Conservation (phyloP, 2,329 filamentous ascomycete species). For the Phyllosticta capitalensis region DNA sequence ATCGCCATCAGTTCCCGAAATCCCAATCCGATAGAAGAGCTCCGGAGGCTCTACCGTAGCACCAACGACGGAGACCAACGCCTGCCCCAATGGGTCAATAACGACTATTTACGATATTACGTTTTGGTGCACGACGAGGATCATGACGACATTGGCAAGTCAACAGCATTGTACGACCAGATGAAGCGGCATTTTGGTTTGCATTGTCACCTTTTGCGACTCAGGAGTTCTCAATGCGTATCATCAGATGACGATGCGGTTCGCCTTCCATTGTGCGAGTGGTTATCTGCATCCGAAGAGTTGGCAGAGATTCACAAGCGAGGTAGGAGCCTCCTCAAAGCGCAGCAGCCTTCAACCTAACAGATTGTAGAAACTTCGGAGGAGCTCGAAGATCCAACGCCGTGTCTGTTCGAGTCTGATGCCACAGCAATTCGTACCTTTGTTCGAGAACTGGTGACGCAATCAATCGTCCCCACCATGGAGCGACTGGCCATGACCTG, state of each 20-base stretch:
- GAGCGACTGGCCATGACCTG: conserved; percentile 82
- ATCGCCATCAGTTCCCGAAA: conserved; percentile 92
- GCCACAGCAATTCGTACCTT: conserved; percentile 80
- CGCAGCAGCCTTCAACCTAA: background rate
- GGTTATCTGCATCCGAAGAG: conserved; percentile 83
- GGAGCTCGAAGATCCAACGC: conserved; percentile 60
- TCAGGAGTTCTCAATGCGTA: conserved; percentile 76
- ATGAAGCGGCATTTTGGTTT: conserved; percentile 99
- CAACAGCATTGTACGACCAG: conserved; percentile 85
- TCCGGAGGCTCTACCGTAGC: conserved; percentile 73
- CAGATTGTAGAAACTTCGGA: conserved; percentile 48
- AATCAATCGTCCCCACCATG: conserved; percentile 93
- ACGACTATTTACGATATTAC: conserved; percentile 91
- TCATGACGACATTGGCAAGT: conserved; percentile 81
- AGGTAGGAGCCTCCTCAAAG: conserved; percentile 29
- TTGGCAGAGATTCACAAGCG: conserved; percentile 61
- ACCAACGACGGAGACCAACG: conserved; percentile 60
- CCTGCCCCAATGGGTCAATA: conserved; percentile 77
- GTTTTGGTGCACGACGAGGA: conserved; percentile 96
- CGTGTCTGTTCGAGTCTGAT: conserved; percentile 87
- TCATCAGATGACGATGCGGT: conserved; percentile 88
- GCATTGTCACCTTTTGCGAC: conserved; percentile 82
- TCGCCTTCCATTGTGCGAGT: conserved; percentile 70
- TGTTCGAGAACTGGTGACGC: conserved; percentile 87
- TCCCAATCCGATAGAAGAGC: conserved; percentile 70